Conservation (phyloP, 768 basidiomycete species). For the Lactarius evosmus region DNA sequence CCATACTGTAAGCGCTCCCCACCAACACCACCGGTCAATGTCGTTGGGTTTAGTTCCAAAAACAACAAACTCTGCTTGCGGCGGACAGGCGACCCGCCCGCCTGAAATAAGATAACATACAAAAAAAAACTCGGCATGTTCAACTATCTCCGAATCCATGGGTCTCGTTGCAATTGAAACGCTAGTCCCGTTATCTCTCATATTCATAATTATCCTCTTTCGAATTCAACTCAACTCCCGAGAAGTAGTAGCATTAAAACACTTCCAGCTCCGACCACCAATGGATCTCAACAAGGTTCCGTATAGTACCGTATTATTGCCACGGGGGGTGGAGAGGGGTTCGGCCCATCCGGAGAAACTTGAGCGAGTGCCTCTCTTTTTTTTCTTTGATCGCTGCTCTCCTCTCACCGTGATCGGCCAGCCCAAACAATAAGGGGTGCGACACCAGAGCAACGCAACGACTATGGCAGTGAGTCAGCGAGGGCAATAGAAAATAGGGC, state of each 20-base stretch:
- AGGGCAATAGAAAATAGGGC: neutral
- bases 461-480: slow-evolving; percentile 16
- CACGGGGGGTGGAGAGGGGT: neutral
- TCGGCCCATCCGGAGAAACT: neutral
- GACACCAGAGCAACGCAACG: neutral
- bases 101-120: neutral
- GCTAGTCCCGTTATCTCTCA: slow-evolving; percentile 19
- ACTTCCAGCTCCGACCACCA: slow-evolving; percentile 20
- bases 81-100: neutral
- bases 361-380: neutral
- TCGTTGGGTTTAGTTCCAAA: slow-evolving; percentile 7
- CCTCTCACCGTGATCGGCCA: slow-evolving; percentile 12
- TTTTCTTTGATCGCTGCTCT: slow-evolving; percentile 3
- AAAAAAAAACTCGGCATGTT: neutral
- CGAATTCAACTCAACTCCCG: slow-evolving; percentile 24
- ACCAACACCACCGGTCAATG: neutral
- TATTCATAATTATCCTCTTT: slow-evolving; percentile 6
- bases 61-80: neutral
- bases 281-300: slow-evolving; percentile 13
- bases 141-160: slow-evolving; percentile 22
- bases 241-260: slow-evolving; percentile 12
- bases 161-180: slow-evolving; percentile 11
- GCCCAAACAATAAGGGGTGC: neutral
- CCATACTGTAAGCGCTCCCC: neutral
- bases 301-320: neutral